phyloP scores from a whole-genome alignment of 768 basidiomycete species.

The Goffeauzyma gilvescens region DNA sequence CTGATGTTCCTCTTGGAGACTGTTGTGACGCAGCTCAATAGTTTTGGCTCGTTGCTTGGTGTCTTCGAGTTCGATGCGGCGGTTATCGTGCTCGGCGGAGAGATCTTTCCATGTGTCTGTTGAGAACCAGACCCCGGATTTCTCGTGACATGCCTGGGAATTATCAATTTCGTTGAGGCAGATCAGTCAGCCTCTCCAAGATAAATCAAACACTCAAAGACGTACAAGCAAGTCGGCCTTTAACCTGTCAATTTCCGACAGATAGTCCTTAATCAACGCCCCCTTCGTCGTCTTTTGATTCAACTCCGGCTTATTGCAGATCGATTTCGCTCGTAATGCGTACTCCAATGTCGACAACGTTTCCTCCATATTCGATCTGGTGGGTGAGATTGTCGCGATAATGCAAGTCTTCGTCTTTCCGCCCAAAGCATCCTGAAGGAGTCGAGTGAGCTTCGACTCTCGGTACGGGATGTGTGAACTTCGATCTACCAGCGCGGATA shows the following conservation, averaged over 20 bases:
- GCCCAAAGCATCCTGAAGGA: slow-evolving; percentile 85
- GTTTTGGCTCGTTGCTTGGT: slow-evolving; percentile 62
- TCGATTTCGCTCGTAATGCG: slow-evolving; percentile 75
- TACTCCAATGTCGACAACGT: slow-evolving; percentile 91
- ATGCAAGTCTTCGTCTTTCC: slow-evolving; percentile 87
- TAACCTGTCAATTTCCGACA: slow-evolving; percentile 66
- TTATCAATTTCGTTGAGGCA: neutral
- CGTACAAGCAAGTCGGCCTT: slow-evolving; percentile 38
- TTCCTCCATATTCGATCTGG: slow-evolving; percentile 75
- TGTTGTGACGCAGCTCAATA: slow-evolving; percentile 57
- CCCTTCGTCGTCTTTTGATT: slow-evolving; percentile 82
- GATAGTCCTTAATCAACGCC: slow-evolving; percentile 69
- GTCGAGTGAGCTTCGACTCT: slow-evolving; percentile 87
- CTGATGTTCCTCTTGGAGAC: slow-evolving; percentile 71
- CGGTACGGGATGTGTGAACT: slow-evolving; percentile 77
- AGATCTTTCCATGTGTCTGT: slow-evolving; percentile 77
- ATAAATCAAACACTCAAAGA: neutral
- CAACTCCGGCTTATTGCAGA: slow-evolving; percentile 74
- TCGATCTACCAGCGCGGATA: slow-evolving; percentile 75
- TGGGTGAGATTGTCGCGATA: slow-evolving; percentile 79
- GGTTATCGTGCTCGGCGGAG: slow-evolving; percentile 51
- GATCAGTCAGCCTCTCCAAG: neutral
- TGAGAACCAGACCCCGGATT: slow-evolving; percentile 85
- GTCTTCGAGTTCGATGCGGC: slow-evolving; percentile 58
- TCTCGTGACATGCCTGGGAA: slow-evolving; percentile 59